These are phyloP conservation scores for Tilletia walkeri DNA, from an alignment of 1,284 basidiomycete genomes.

Conservation along the genomic window DNA sequence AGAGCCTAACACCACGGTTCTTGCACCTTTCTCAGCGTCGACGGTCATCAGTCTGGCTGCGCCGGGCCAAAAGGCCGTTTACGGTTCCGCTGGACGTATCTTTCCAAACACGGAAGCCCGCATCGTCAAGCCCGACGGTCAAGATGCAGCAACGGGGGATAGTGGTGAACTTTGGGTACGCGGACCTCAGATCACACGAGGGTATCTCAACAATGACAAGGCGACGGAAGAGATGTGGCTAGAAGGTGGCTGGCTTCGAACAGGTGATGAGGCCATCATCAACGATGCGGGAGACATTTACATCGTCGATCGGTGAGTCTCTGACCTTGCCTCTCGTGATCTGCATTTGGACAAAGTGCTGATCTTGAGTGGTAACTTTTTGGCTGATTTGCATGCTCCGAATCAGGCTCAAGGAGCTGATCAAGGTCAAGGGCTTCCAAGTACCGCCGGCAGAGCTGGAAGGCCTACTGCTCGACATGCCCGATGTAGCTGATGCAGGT, in stretches of 20 bases:
- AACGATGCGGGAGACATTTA: constrained; percentile 34
- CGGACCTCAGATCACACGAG: constrained; percentile 59
- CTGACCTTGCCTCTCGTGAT: too few relatives aligned
- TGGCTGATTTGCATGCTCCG: too few relatives aligned
- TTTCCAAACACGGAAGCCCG: constrained; percentile 40
- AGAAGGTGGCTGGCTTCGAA: constrained; percentile 40
- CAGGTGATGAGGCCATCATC: constrained; percentile 41
- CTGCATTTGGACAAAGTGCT: too few relatives aligned
- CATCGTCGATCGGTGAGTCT: too few relatives aligned
- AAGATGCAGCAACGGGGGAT: constrained; percentile 49
- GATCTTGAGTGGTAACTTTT: too few relatives aligned
- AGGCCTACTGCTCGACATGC: constrained; percentile 70
- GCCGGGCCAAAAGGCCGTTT: neutral
- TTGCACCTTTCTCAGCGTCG: neutral
- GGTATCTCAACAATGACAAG: constrained; percentile 57
- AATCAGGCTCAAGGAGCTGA: constrained; percentile 27
- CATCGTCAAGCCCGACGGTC: constrained; percentile 43
- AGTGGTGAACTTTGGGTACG: constrained; percentile 60
- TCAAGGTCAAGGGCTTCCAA: constrained; percentile 42
- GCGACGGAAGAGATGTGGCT: constrained; percentile 44
- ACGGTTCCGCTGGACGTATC: constrained; percentile 23
- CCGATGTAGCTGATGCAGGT: constrained; percentile 69
- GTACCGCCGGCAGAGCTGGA: constrained; percentile 63
- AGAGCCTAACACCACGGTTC: too few relatives aligned
- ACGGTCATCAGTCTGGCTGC: constrained; percentile 24